Evolutionary conservation across 495 filamentous ascomycete species (phyloP).

Genomic region (Delitschia confertaspora): DNA sequence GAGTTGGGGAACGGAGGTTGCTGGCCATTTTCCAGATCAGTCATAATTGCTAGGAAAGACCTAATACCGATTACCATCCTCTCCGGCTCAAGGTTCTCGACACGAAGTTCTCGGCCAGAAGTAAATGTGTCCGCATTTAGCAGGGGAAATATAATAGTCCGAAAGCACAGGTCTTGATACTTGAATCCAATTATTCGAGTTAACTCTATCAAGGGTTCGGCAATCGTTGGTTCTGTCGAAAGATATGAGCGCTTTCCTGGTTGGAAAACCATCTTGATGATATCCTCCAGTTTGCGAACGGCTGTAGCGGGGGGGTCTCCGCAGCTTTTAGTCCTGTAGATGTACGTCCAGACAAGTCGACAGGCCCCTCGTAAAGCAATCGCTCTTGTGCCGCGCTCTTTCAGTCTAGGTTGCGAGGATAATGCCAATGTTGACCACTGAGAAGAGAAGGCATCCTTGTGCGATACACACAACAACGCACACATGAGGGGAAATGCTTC

Average conservation of each 20-base stretch:
- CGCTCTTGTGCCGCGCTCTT: conserved; percentile 72
- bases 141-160: conserved; percentile 83
- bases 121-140: conserved; percentile 86
- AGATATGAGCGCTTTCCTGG: conserved; percentile 67
- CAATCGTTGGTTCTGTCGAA: conserved; percentile 68
- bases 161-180: conserved; percentile 86
- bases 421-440: conserved; percentile 80
- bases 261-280: conserved; percentile 72
- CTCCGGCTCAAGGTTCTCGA: conserved; percentile 92
- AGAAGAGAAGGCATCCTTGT: conserved; percentile 66
- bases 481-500: conserved; percentile 78
- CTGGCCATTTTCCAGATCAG: conserved; percentile 83
- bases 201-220: conserved; percentile 83
- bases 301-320: conserved; percentile 61
- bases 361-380: conserved; percentile 81
- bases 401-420: conserved; percentile 65
- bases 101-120: conserved; percentile 66
- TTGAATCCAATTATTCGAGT: conserved; percentile 93
- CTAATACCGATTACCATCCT: conserved; percentile 93
- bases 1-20: conserved; percentile 67
- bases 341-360: conserved; percentile 90
- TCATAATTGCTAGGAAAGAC: conserved; percentile 84
- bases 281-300: conserved; percentile 75
- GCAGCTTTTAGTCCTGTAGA: conserved; percentile 64
- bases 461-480: conserved; percentile 77